Evolutionary conservation across 176 grass and related monocot genomes (phyloP).

Genomic region (Saccharum spontaneum): DNA sequence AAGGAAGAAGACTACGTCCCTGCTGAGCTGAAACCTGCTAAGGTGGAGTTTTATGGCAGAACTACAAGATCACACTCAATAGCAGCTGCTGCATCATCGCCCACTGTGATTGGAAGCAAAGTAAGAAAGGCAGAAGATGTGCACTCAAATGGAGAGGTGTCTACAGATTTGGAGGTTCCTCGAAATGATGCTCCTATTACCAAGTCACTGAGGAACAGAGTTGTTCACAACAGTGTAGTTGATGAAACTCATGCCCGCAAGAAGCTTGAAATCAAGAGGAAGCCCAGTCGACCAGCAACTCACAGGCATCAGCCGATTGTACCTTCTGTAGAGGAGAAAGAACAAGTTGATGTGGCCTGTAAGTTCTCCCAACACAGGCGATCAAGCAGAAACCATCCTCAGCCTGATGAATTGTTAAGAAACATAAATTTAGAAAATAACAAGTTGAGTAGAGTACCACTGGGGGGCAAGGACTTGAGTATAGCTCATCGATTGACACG

Average conservation of each 20-base stretch:
- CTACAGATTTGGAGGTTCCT: background rate
- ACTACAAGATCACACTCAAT: slow-evolving; percentile 20
- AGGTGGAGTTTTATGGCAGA: slow-evolving; percentile 15
- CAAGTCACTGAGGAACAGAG: slow-evolving; percentile 25
- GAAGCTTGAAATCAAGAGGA: slow-evolving; percentile 20
- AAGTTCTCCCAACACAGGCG: background rate
- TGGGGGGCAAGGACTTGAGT: background rate
- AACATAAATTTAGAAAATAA: background rate
- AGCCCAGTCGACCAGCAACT: background rate
- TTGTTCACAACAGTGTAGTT: background rate
- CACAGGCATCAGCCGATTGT: background rate
- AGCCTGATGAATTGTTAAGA: background rate
- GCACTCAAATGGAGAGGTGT: background rate
- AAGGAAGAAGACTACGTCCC: background rate
- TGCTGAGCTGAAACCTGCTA: slow-evolving; percentile 9
- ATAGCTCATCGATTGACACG: background rate
- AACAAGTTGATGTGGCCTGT: slow-evolving; percentile 8
- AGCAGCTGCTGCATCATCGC: background rate
- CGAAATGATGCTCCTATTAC: slow-evolving; percentile 2
- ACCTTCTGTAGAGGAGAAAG: slow-evolving; percentile 3
- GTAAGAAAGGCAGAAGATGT: background rate
- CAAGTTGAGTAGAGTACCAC: background rate
- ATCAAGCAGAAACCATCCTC: background rate
- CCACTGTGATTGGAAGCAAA: slow-evolving; percentile 25
- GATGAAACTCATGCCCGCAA: background rate